phyloP scores from a whole-genome alignment of 768 basidiomycete species.

The Cantharellus cinnabarinus region DNA sequence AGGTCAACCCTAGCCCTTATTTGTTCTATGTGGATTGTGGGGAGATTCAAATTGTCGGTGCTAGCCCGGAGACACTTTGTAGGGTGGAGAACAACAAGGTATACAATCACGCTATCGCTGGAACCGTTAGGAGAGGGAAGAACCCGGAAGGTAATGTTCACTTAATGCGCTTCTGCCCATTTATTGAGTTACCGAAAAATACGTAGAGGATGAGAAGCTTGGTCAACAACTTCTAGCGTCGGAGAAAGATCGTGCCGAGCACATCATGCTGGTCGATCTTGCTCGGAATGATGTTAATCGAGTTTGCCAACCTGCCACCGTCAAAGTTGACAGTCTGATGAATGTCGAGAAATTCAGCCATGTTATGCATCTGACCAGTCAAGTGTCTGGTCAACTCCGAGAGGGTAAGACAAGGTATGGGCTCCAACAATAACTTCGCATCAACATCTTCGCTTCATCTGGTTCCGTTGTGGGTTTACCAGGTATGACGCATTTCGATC shows the following conservation, averaged over 20 bases:
- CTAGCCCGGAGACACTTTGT: constrained; percentile 93
- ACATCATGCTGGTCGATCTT: constrained; percentile 97
- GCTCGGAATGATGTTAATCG: constrained; percentile 97
- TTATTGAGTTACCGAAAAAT: neutral
- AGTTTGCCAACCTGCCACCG: constrained; percentile 84
- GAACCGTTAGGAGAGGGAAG: constrained; percentile 76
- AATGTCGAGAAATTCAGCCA: constrained; percentile 87
- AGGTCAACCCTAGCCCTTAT: constrained; percentile 94
- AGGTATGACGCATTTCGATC: constrained; percentile 98
- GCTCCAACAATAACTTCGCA: neutral
- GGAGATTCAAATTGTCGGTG: constrained; percentile 87
- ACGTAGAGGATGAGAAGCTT: constrained; percentile 71
- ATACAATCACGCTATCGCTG: constrained; percentile 94
- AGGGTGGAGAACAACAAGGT: constrained; percentile 85
- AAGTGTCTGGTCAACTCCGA: constrained; percentile 73
- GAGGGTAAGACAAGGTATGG: constrained; percentile 62
- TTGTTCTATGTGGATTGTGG: constrained; percentile 97
- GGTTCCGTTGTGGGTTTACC: constrained; percentile 1
- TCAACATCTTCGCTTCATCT: neutral
- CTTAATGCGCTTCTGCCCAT: neutral
- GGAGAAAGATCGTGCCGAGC: constrained; percentile 91
- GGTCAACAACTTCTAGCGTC: constrained; percentile 57
- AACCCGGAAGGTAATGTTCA: constrained; percentile 46
- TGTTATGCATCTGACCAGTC: constrained; percentile 91
- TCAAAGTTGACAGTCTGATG: constrained; percentile 93